Evolutionary conservation across 192 early-diverging fungal genomes (phyloP).

Genomic region (Kappamyces sp.): DNA sequence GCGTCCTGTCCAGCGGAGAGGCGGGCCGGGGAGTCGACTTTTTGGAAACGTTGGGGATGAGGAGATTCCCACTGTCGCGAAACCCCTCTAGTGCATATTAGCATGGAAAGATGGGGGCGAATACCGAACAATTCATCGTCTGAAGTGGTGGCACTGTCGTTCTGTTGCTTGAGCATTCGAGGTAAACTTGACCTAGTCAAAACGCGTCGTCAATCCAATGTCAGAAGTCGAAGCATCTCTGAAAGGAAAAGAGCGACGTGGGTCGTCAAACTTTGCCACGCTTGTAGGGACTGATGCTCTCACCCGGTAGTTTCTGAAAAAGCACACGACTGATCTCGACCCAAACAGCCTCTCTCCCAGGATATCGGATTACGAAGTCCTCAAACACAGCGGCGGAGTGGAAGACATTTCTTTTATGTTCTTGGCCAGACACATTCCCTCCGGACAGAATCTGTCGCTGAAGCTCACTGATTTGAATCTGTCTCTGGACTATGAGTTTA

Average conservation of each 20-base stretch:
- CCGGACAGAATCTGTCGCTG: constrained; percentile 42
- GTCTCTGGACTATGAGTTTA: constrained; percentile 49
- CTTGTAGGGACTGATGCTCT: no score
- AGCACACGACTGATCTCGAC: no score
- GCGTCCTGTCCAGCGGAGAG: no score
- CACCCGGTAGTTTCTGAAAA: no score
- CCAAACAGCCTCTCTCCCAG: constrained; percentile 11
- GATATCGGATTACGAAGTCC: constrained; percentile 44
- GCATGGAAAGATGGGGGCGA: no score
- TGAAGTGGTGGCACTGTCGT: constrained; percentile 2
- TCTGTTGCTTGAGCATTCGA: not conserved
- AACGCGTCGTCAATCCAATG: no score
- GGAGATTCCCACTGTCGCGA: not conserved
- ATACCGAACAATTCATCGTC: constrained; percentile 11
- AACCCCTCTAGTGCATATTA: constrained; percentile 4
- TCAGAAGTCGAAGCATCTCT: not conserved
- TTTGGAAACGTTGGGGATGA: not conserved
- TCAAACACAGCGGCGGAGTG: constrained; percentile 54
- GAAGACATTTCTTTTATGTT: constrained; percentile 58
- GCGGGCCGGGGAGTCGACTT: no score
- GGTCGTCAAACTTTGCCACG: not conserved
- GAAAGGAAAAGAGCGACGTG: constrained; percentile 3
- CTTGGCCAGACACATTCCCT: constrained; percentile 45
- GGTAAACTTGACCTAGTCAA: no score
- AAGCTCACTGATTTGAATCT: constrained; percentile 55